These are phyloP conservation scores for Aspergillus hortae DNA, from an alignment of 2,329 filamentous ascomycete species.

Conservation along the genomic window DNA sequence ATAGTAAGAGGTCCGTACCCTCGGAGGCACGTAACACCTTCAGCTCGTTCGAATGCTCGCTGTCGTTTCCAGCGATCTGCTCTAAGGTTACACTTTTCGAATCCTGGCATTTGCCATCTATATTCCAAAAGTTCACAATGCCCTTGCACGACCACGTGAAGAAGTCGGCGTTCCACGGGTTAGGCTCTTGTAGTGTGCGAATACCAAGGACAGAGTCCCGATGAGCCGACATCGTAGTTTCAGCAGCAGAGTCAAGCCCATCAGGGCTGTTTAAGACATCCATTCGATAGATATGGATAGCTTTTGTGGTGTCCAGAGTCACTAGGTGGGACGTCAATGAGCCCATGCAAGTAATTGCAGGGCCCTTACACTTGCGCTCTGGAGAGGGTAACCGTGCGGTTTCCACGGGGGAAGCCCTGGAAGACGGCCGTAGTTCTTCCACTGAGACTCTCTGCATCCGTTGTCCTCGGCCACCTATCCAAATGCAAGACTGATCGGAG, in stretches of 20 bases:
- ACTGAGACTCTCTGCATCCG: slow-evolving; percentile 48
- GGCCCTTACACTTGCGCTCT: slow-evolving; percentile 27
- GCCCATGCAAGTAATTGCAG: slow-evolving; percentile 62
- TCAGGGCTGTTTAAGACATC: slow-evolving; percentile 30
- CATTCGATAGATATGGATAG: slow-evolving; percentile 62
- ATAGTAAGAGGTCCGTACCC: slow-evolving; percentile 65
- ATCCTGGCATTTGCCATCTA: slow-evolving; percentile 65
- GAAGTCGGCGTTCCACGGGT: slow-evolving; percentile 66
- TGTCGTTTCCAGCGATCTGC: slow-evolving; percentile 45
- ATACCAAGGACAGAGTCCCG: slow-evolving; percentile 66
- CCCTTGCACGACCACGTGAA: slow-evolving; percentile 86
- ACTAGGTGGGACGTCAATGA: slow-evolving; percentile 65
- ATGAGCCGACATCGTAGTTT: slow-evolving; percentile 52
- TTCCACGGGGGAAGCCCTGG: slow-evolving; percentile 26
- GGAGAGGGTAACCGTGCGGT: slow-evolving; percentile 10
- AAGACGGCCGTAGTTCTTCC: slow-evolving; percentile 33
- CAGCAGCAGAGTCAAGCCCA: slow-evolving; percentile 22
- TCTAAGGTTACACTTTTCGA: slow-evolving; percentile 68
- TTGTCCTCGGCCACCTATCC: slow-evolving; percentile 67
- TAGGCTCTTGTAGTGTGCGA: slow-evolving; percentile 58
- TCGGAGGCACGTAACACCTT: slow-evolving; percentile 58
- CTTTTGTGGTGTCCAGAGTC: slow-evolving; percentile 70
- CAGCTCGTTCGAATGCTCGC: slow-evolving; percentile 53
- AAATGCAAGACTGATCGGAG: slow-evolving; percentile 53
- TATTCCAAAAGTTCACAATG: slow-evolving; percentile 76